Evolutionary conservation across 2,329 filamentous ascomycete genomes (phyloP).

Genomic region (Penicillium sp.): DNA sequence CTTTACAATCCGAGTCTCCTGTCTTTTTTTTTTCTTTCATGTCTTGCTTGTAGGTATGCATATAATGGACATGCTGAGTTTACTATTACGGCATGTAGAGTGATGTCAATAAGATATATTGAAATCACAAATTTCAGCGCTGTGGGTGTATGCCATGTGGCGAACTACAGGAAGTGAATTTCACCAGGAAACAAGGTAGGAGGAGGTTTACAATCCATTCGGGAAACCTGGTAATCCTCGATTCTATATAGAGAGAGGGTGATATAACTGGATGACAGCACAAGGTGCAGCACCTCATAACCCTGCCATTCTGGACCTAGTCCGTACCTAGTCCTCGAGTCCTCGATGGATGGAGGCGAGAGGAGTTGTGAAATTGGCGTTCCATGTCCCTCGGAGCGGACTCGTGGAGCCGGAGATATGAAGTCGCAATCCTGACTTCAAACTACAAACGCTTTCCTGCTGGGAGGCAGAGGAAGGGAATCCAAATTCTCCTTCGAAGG

Average conservation of each 20-base stretch:
- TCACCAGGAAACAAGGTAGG: neutral
- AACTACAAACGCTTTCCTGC: neutral
- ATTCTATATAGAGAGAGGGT: neutral
- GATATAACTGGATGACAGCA: neutral
- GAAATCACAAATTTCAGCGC: neutral
- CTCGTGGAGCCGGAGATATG: neutral
- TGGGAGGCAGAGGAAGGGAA: neutral
- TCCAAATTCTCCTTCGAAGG: too few relatives aligned
- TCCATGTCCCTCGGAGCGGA: too few relatives aligned
- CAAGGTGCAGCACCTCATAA: too few relatives aligned
- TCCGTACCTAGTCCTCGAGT: too few relatives aligned
- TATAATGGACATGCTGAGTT: slow-evolving; percentile 32
- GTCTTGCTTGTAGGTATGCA: slow-evolving; percentile 32
- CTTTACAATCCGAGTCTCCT: slow-evolving; percentile 32
- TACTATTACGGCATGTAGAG: neutral
- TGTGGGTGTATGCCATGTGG: neutral
- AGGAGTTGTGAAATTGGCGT: neutral
- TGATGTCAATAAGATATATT: too few relatives aligned
- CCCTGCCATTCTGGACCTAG: too few relatives aligned
- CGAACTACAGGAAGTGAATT: neutral
- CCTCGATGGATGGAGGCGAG: neutral
- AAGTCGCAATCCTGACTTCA: neutral
- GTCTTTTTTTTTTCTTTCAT: slow-evolving; percentile 14
- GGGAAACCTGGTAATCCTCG: neutral
- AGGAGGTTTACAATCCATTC: too few relatives aligned